These are phyloP conservation scores for Serendipita vermifera DNA, from an alignment of 768 basidiomycete genomes.

Conservation along the genomic window DNA sequence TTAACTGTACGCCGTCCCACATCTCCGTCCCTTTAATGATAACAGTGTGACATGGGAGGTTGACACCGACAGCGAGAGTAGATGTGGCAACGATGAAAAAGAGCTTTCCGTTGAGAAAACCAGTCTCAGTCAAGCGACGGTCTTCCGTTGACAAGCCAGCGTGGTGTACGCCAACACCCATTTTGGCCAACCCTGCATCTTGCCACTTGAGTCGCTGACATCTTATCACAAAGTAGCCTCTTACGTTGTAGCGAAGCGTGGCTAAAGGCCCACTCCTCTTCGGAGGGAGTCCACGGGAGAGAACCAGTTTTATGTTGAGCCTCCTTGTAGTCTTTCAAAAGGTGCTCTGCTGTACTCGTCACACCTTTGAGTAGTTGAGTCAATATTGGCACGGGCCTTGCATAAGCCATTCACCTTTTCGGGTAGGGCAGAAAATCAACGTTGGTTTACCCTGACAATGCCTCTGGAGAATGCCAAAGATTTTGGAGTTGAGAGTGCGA, in stretches of 20 bases:
- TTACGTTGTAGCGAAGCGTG: background rate
- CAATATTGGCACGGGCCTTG: background rate
- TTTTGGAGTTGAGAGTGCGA: conserved; percentile 52
- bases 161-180: conserved; percentile 84
- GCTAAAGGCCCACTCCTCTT: conserved; percentile 32
- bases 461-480: conserved; percentile 59
- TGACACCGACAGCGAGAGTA: conserved; percentile 91
- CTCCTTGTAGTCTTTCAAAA: conserved; percentile 59
- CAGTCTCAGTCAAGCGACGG: conserved; percentile 55
- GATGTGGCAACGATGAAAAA: conserved; percentile 72
- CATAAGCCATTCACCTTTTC: conserved; percentile 46
- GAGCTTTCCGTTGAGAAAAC: conserved; percentile 52
- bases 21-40: conserved; percentile 82
- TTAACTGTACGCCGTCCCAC: conserved; percentile 38
- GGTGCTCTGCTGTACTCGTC: conserved; percentile 54
- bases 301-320: conserved; percentile 34
- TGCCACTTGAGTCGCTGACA: too few species aligned
- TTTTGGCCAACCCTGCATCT: conserved; percentile 42
- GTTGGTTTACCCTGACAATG: conserved; percentile 73
- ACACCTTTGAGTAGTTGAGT: conserved; percentile 22
- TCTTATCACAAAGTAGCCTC: too few species aligned
- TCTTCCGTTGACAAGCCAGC: conserved; percentile 72
- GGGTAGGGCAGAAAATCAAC: conserved; percentile 76
- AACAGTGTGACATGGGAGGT: conserved; percentile 88
- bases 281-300: conserved; percentile 58